Evolutionary conservation across 1,284 basidiomycete genomes (phyloP), one percentile per base, ranked within the genome.

Genomic region (Cryptococcus sp.): DNA sequence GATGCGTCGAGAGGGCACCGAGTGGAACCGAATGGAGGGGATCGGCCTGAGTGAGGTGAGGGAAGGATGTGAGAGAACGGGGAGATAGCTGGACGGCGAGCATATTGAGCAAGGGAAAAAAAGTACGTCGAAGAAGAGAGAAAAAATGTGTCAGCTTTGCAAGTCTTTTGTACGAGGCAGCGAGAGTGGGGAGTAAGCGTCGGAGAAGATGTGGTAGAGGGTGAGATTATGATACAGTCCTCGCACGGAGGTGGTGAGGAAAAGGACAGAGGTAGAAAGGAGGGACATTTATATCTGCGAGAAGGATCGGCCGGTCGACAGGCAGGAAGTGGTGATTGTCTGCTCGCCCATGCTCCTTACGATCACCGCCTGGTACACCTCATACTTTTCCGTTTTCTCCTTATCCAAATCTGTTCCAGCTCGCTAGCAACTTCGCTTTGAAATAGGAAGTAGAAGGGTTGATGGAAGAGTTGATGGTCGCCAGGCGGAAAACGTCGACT

Each of bases 81-180:
- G 53, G 48, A 37, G 54, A 52, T 10, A 45, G 43, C 46, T 58
- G 59, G 21, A 58, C 38, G 47, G 58, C 53, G 43, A 62, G 39
- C 54, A 62, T 59, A 21, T 47, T 48, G 43, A 48, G 48, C 47
- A 36, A 46, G 40, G 14, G 28, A 31, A 14, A 14, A 7, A 31
- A 14, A 31, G 28, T n/a, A 33, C 43, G 43, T 11, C 24, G 43
- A 26, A 16, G 40, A 42, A 32, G 42, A 53, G 46, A 40, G 24
- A 37, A 44, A 28, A 39, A 39, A 21, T 21, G 39, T 24, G 39
- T 41, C 39, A 41, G 39, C 39, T 10, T n/a, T 36, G 35, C n/a
- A n/a, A 31, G 12, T 11, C 37, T 38, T 38, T 21, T 25, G 4
- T 16, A 26, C 9, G 11, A 19, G 39, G 23, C 5, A 26, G 39